These are phyloP conservation scores for Pichia kluyveri DNA, from an alignment of 805 yeast species.

Conservation along the genomic window DNA sequence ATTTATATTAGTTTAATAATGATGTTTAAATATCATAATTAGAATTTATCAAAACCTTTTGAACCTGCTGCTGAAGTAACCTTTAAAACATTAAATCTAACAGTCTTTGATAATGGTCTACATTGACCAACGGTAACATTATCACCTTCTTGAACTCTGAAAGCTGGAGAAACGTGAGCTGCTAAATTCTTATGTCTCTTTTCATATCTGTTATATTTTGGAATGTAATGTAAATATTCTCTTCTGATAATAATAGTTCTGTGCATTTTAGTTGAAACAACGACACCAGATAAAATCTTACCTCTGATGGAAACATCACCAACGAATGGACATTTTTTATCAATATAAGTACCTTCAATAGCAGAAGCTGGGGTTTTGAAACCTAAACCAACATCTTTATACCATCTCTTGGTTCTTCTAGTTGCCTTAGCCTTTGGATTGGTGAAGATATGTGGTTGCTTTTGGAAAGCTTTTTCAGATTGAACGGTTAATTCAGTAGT, in stretches of 20 bases:
- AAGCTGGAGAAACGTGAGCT: conserved; percentile 99
- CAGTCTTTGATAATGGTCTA: conserved; percentile 99
- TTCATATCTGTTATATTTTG: conserved; percentile 99
- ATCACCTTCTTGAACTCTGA: conserved; percentile 99
- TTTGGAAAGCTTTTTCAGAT: conserved; percentile 99
- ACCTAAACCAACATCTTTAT: conserved; percentile 98
- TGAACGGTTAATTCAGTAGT: conserved; percentile 99
- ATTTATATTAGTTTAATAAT: too few species aligned
- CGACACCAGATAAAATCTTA: conserved; percentile 98
- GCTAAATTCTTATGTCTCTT: conserved; percentile 99
- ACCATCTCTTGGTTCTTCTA: conserved; percentile 99
- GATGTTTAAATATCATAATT: conserved; percentile 26
- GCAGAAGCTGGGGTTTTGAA: conserved; percentile 99
- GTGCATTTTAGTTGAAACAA: conserved; percentile 99
- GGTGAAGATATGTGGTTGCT: conserved; percentile 99
- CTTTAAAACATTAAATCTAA: conserved; percentile 98
- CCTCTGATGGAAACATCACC: conserved; percentile 99
- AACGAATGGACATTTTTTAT: conserved; percentile 99
- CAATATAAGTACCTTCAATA: conserved; percentile 97
- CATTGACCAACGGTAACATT: conserved; percentile 99
- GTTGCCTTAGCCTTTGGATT: conserved; percentile 99
- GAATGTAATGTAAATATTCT: conserved; percentile 99
- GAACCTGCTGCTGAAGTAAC: conserved; percentile 82
- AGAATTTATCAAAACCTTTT: conserved; percentile 96
- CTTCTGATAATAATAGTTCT: conserved; percentile 99